phyloP scores from a whole-genome alignment of 164 flowering plant genomes.

The Brasenia schreberi region DNA sequence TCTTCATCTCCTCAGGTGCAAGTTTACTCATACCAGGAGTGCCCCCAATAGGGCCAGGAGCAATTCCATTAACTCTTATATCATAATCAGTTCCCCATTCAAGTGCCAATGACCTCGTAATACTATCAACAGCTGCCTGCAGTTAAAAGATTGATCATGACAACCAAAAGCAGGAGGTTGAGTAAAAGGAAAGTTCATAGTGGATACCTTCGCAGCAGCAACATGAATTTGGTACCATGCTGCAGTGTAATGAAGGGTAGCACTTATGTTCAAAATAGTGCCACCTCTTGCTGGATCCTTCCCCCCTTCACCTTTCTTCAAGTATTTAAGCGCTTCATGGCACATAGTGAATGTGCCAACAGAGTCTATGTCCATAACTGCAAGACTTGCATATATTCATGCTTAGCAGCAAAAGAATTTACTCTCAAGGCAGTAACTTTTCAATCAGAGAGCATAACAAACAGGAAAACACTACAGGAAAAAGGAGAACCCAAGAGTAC shows the following conservation, averaged over 20 bases:
- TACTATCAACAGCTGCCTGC: conserved; percentile 83
- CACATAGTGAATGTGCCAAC: conserved; percentile 98
- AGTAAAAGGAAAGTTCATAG: background rate
- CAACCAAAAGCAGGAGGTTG: too few species aligned
- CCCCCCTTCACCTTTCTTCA: conserved; percentile 79
- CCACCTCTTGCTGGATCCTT: conserved; percentile 50
- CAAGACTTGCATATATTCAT: conserved; percentile 3
- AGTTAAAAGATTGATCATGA: too few species aligned
- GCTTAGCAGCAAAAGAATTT: too few species aligned
- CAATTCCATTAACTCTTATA: conserved; percentile 89
- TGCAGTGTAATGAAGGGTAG: conserved; percentile 90
- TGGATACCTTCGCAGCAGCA: conserved; percentile 74
- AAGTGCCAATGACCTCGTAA: conserved; percentile 69
- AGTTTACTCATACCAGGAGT: conserved; percentile 77
- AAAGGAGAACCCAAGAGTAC: too few species aligned
- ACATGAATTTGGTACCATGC: conserved; percentile 94
- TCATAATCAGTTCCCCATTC: conserved; percentile 95
- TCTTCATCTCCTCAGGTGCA: conserved; percentile 45
- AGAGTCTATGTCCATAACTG: conserved; percentile 94
- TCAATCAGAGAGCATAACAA: too few species aligned
- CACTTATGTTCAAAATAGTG: conserved; percentile 74
- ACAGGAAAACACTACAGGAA: too few species aligned
- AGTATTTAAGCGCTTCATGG: conserved; percentile 71
- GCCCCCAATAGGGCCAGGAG: conserved; percentile 81
- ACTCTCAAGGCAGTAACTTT: too few species aligned